Conservation (phyloP, 768 basidiomycete genomes). For the Podaxis rugospora region DNA sequence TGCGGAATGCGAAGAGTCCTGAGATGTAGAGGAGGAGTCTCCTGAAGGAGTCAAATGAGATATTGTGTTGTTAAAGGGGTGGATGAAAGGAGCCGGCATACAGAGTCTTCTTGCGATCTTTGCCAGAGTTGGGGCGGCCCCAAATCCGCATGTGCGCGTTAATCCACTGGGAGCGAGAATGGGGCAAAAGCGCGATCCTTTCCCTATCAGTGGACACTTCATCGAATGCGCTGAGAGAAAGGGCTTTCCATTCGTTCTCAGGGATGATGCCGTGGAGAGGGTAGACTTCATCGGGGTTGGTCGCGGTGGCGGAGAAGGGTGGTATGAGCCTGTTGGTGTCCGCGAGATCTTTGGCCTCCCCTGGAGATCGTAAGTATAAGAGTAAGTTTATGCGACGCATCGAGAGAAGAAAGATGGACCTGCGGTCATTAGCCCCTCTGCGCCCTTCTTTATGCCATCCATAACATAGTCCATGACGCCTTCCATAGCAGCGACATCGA, state of each 20-base stretch:
- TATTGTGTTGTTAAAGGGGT: neutral
- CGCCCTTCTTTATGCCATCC: conserved; percentile 74
- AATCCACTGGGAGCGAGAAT: conserved; percentile 63
- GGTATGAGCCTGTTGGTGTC: conserved; percentile 75
- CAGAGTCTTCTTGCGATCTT: conserved; percentile 57
- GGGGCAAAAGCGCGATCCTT: conserved; percentile 55
- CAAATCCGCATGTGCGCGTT: conserved; percentile 52
- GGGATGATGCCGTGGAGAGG: conserved; percentile 73
- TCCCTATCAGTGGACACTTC: conserved; percentile 43
- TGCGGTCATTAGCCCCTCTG: conserved; percentile 60
- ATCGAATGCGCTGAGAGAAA: conserved; percentile 55
- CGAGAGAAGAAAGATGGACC: conserved; percentile 39
- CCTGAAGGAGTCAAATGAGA: conserved; percentile 30
- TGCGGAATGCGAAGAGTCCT: conserved; percentile 70
- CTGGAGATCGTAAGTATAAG: conserved; percentile 31
- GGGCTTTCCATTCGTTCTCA: conserved; percentile 72
- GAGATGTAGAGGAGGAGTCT: conserved; percentile 80
- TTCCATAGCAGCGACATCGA: conserved; percentile 87
- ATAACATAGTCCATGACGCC: conserved; percentile 78
- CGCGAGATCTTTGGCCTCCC: conserved; percentile 59
- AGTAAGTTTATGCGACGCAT: neutral
- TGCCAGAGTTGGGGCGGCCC: conserved; percentile 39
- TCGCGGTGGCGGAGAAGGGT: conserved; percentile 60
- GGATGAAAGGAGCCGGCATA: conserved; percentile 28
- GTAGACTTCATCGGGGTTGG: conserved; percentile 70